These are phyloP conservation scores for Ascochyta fabae DNA, from an alignment of 2,329 filamentous ascomycete species.

Conservation along the genomic window DNA sequence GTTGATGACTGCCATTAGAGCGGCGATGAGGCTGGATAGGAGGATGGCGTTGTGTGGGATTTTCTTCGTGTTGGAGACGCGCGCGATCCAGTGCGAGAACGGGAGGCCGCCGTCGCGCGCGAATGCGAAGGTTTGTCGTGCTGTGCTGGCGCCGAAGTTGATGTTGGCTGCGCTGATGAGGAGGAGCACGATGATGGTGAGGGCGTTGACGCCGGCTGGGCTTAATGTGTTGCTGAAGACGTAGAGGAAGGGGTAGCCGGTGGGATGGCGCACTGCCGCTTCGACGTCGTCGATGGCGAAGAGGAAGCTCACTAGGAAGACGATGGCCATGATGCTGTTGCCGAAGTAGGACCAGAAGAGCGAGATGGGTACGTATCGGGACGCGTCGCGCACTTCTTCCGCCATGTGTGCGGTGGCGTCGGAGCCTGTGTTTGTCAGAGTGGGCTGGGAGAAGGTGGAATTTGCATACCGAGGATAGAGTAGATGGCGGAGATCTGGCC, in stretches of 20 bases:
- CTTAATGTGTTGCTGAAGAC: slow-evolving; percentile 39
- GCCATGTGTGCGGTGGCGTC: slow-evolving; percentile 49
- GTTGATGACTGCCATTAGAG: slow-evolving; percentile 50
- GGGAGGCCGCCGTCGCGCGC: slow-evolving; percentile 26
- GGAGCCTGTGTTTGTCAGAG: slow-evolving; percentile 14
- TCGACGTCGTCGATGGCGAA: slow-evolving; percentile 42
- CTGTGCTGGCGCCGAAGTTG: slow-evolving; percentile 30
- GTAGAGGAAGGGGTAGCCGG: slow-evolving; percentile 48
- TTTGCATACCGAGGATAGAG: no score
- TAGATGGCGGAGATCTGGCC: slow-evolving; percentile 6
- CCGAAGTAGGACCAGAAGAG: slow-evolving; percentile 47
- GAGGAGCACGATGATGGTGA: slow-evolving; percentile 32
- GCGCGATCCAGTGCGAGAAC: slow-evolving; percentile 26
- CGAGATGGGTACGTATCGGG: slow-evolving; percentile 41
- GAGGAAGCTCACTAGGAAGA: slow-evolving; percentile 48
- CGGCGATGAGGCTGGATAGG: slow-evolving; percentile 29
- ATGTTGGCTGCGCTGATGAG: slow-evolving; percentile 32
- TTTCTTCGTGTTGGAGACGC: slow-evolving; percentile 28
- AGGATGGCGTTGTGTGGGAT: slow-evolving; percentile 44
- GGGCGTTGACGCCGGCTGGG: slow-evolving; percentile 24
- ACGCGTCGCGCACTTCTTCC: slow-evolving; percentile 49
- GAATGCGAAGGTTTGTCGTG: slow-evolving; percentile 37
- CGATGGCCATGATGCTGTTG: slow-evolving; percentile 43
- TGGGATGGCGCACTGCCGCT: slow-evolving; percentile 34
- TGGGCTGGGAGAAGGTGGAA: no score